Evolutionary conservation across 805 yeast genomes (phyloP), one percentile per base, ranked within the genome.

Genomic region (Candida piceae): DNA sequence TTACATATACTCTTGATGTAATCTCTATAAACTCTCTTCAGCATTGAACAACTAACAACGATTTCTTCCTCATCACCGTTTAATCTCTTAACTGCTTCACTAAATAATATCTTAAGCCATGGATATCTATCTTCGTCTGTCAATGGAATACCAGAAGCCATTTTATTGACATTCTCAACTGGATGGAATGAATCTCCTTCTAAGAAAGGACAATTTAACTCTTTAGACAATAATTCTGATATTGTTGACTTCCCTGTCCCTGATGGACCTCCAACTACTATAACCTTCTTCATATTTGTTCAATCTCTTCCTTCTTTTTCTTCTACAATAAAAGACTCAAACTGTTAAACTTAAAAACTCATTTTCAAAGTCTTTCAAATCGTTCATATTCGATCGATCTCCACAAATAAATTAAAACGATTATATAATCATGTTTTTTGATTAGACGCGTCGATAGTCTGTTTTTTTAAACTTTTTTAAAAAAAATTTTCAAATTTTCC

Each of bases 181-280:
- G 95, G 87, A 58, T 89, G 97, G 19, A 81, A 68, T 2, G 67
- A 60, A 57, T 93, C 98, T 5, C 97, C 98, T 58, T 93, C 98
- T 10, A 88, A 58, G 53, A 74, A 88, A 2, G 77, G 68, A 33
- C 81, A 68, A 3, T 58, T 41, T 15, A 76, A 69, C 8, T 20
- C n/a, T 16, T 62, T 41, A 0, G 81, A 58, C 16, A 89, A 52
- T 9, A 58, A 51, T 11, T 63, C 63, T 0, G 85, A 95, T 16
- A 84, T 73, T 2, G 96, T 85, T 16, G 94, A 70, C 57, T 93
- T 93, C 1, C 98, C 98, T 2, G 96, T 84, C 7, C 97, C 97
- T 0, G 96, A 89, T 1, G 97, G 96, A 0, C 98, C 98, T 10
- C 95, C 96, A 7, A 90, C 77, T 2, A 88, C 78, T 7, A 61